Conservation (phyloP, 1,139 yeast genomes). For the Candida freyschussii region DNA sequence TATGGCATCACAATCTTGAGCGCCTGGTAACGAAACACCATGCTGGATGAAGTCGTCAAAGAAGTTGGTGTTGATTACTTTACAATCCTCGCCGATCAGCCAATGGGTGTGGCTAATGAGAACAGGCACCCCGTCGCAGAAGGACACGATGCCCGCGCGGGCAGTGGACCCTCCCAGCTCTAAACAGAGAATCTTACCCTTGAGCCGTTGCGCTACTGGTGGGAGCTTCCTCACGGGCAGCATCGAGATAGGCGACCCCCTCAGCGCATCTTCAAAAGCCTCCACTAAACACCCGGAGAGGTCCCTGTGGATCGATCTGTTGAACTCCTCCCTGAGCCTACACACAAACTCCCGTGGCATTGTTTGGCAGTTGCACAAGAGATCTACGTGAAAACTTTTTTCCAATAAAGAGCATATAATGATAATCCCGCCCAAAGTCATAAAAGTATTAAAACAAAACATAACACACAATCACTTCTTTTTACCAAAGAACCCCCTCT, state of each 20-base stretch:
- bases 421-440: too few species aligned
- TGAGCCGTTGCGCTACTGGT: not conserved
- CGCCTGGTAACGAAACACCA: conserved; percentile 10
- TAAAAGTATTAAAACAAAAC: too few species aligned
- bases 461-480: too few species aligned
- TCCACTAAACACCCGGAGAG: not conserved
- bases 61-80: conserved; percentile 24
- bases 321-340: conserved; percentile 5
- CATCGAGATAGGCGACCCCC: conserved; percentile 7
- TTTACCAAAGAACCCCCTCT: conserved; percentile 75
- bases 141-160: conserved; percentile 12
- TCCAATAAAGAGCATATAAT: too few species aligned
- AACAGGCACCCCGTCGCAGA: not conserved
- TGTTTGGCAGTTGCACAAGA: too few species aligned
- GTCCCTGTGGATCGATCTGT: not conserved
- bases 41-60: conserved; percentile 23
- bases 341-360: too few species aligned
- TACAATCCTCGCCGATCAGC: conserved; percentile 16
- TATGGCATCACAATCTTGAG: conserved; percentile 4
- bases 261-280: not conserved
- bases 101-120: conserved; percentile 6
- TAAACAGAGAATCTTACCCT: conserved; percentile 10
- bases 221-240: conserved; percentile 5
- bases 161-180: conserved; percentile 26
- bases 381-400: too few species aligned